phyloP scores from a whole-genome alignment of 2,329 filamentous ascomycete species.

The Cordyceps farinosa region DNA sequence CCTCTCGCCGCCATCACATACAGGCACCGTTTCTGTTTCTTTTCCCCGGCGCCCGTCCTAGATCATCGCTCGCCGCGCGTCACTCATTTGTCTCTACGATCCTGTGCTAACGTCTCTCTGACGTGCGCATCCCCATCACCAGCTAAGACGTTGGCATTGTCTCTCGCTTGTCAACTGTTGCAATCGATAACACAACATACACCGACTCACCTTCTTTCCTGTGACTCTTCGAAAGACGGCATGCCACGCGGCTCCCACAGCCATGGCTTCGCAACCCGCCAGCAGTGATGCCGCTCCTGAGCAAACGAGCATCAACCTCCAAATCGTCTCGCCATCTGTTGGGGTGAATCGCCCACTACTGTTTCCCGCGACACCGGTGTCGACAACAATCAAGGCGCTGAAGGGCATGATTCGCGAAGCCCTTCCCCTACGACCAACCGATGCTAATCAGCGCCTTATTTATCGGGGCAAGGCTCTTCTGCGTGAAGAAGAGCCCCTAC shows the following conservation, averaged over 20 bases:
- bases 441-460: slow-evolving; percentile 58
- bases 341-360: slow-evolving; percentile 49
- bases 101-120: not conserved
- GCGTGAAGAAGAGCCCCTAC: slow-evolving; percentile 53
- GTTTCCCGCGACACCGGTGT: slow-evolving; percentile 46
- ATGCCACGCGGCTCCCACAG: slow-evolving; percentile 6
- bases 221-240: not conserved
- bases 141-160: not conserved
- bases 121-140: not conserved
- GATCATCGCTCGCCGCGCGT: not conserved
- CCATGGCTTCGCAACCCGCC: slow-evolving; percentile 15
- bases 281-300: slow-evolving; percentile 4
- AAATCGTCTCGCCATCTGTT: slow-evolving; percentile 57
- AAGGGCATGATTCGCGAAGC: slow-evolving; percentile 55
- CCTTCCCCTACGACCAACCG: slow-evolving; percentile 46
- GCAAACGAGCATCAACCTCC: slow-evolving; percentile 47
- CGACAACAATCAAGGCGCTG: slow-evolving; percentile 53
- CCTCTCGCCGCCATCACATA: not conserved
- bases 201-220: not conserved
- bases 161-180: not conserved
- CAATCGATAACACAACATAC: not conserved
- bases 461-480: slow-evolving; percentile 55
- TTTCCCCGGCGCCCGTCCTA: not conserved
- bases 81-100: not conserved
- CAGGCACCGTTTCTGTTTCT: not conserved